Percentiles rank a stretch among this genome's conserved stretches.
phyloP scores from a whole-genome alignment of 371 early-diverging fungal genomes.

The Thermomucor indicae-seudaticae region DNA sequence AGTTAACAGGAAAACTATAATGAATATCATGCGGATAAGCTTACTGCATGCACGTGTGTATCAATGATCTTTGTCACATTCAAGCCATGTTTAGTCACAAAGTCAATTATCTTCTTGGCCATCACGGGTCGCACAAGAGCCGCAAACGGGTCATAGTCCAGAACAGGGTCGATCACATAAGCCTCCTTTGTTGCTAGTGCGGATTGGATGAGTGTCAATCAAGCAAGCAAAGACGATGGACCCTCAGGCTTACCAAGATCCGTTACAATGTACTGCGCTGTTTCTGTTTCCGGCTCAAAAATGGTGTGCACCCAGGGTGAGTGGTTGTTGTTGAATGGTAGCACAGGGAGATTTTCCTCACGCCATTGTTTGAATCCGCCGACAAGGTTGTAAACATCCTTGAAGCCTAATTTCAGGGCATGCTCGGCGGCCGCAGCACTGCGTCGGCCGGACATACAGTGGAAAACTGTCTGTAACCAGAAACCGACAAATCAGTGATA shows the following conservation, averaged over 20 bases:
- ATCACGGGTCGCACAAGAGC: slow-evolving; percentile 17
- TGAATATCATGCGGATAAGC: slow-evolving; percentile 1
- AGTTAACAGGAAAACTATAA: not conserved
- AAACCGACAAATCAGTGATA: slow-evolving; percentile 1
- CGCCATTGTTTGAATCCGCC: slow-evolving; percentile 35
- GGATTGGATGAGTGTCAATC: slow-evolving; percentile 90
- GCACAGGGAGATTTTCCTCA: slow-evolving; percentile 24
- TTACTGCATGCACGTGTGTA: slow-evolving; percentile 47
- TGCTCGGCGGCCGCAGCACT: slow-evolving; percentile 25
- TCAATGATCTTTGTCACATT: slow-evolving; percentile 44
- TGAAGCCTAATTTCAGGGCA: slow-evolving; percentile 26
- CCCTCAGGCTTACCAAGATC: slow-evolving; percentile 43
- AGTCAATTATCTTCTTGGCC: slow-evolving; percentile 26
- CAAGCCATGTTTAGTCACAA: slow-evolving; percentile 23
- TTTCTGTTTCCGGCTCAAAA: slow-evolving; percentile 38
- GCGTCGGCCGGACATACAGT: slow-evolving; percentile 41
- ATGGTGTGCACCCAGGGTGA: slow-evolving; percentile 45
- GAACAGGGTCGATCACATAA: slow-evolving; percentile 38
- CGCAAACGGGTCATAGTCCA: slow-evolving; percentile 39
- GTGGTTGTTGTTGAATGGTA: slow-evolving; percentile 36
- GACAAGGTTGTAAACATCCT: slow-evolving; percentile 25
- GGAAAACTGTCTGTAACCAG: slow-evolving; percentile 23
- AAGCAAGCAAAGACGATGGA: slow-evolving; percentile 88
- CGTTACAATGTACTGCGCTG: slow-evolving; percentile 40
- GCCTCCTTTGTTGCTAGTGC: slow-evolving; percentile 41